phyloP scores from a whole-genome alignment of 2,329 filamentous ascomycete genomes.

The Ophiostoma quercus region DNA sequence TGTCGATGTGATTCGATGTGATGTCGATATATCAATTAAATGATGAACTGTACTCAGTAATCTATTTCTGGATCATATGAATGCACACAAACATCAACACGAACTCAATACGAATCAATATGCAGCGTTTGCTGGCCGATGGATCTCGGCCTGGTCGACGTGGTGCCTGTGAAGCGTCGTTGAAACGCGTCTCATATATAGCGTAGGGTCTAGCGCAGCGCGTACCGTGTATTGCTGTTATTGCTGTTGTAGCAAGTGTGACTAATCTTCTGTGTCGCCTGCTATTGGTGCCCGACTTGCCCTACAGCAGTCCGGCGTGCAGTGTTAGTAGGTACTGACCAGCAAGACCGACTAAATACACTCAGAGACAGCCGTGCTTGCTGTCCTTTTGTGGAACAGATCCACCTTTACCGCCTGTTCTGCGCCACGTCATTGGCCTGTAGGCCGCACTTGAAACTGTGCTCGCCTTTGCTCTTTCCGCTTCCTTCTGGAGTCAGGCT shows the following conservation, averaged over 20 bases:
- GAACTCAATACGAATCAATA: neutral
- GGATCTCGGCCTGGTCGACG: neutral
- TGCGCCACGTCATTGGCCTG: neutral
- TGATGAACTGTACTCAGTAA: neutral
- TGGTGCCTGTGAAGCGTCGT: conserved; percentile 13
- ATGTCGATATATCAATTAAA: neutral
- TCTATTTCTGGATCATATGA: neutral
- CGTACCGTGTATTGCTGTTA: neutral
- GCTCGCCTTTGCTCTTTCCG: neutral
- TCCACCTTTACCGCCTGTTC: neutral
- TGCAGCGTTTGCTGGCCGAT: neutral
- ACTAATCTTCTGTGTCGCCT: neutral
- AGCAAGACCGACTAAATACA: neutral
- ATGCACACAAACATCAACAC: neutral
- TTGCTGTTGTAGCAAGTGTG: neutral
- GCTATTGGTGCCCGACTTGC: neutral
- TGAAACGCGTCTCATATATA: conserved; percentile 20
- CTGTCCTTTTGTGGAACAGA: neutral
- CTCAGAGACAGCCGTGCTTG: neutral
- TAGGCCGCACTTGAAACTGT: neutral
- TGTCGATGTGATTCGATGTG: neutral
- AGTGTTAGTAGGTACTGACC: neutral
- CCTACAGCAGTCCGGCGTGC: neutral
- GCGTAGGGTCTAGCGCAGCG: neutral
- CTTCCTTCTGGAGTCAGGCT: conserved; percentile 1